Conservation (phyloP, 2,329 filamentous ascomycete genomes). For the Diaporthe citriasiana region DNA sequence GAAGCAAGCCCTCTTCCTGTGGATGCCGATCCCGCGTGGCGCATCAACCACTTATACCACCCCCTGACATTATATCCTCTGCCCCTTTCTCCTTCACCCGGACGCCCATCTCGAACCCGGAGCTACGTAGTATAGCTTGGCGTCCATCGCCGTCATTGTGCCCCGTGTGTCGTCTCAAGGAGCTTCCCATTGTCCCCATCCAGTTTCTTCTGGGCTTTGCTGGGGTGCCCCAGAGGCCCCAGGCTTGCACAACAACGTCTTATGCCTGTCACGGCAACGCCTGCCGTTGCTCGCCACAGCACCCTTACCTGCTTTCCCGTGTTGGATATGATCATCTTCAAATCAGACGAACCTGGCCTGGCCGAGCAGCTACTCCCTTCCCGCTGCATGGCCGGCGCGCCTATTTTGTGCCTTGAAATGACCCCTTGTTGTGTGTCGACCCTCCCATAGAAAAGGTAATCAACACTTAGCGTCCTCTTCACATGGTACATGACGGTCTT, state of each 20-base stretch:
- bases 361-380: neutral
- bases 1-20: neutral
- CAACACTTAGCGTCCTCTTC: constrained; percentile 12
- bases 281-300: constrained; percentile 21
- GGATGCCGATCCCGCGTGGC: constrained; percentile 18
- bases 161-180: neutral
- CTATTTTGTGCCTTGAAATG: constrained; percentile 20
- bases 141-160: constrained; percentile 13
- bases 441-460: neutral
- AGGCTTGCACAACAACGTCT: neutral
- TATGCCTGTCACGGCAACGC: neutral
- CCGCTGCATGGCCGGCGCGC: neutral
- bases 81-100: neutral
- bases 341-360: constrained; percentile 17
- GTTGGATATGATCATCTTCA: constrained; percentile 19
- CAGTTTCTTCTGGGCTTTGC: neutral
- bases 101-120: neutral
- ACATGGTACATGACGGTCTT: constrained; percentile 13
- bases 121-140: constrained; percentile 12
- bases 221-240: neutral
- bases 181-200: constrained; percentile 1
- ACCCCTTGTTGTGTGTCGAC: constrained; percentile 12
- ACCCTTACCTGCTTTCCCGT: neutral
- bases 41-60: constrained; percentile 23
- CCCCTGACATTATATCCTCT: constrained; percentile 15